Percentiles rank a stretch among this genome's conserved stretches.
These are phyloP conservation scores for Phytophthora pluvialis DNA, from an alignment of 352 stramenopile genomes.

Conservation along the genomic window DNA sequence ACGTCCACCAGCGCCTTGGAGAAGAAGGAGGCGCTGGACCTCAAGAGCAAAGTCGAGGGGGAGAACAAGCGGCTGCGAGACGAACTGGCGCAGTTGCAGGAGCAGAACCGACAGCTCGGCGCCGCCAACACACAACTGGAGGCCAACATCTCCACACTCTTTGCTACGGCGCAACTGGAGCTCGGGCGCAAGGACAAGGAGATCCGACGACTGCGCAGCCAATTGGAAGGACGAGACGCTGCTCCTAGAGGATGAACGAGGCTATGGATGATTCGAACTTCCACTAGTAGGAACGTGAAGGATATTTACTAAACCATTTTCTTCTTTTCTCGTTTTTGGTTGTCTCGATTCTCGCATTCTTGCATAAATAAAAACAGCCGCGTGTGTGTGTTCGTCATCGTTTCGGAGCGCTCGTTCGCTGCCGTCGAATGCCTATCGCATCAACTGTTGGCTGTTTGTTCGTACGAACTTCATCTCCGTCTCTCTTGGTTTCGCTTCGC, in stretches of 20 bases:
- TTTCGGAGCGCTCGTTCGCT: constrained; percentile 45
- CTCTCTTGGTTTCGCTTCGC: constrained; percentile 26
- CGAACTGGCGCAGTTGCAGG: constrained; percentile 72
- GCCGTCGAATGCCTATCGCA: constrained; percentile 47
- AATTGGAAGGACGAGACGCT: constrained; percentile 33
- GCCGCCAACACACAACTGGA: constrained; percentile 67
- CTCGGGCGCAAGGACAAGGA: constrained; percentile 81
- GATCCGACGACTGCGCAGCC: constrained; percentile 69
- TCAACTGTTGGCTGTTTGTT: constrained; percentile 47
- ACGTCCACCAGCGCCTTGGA: constrained; percentile 73
- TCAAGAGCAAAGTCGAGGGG: constrained; percentile 58
- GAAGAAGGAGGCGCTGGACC: constrained; percentile 66
- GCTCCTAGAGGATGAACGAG: constrained; percentile 9
- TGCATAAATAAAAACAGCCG: constrained; percentile 52
- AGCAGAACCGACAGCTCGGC: constrained; percentile 62
- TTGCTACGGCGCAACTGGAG: constrained; percentile 76
- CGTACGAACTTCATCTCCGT: constrained; percentile 43
- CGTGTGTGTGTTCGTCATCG: constrained; percentile 42
- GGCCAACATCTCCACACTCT: constrained; percentile 79
- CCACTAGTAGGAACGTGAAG: constrained; percentile 1
- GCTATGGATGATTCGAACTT: not conserved
- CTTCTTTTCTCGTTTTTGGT: constrained; percentile 32
- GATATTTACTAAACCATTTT: constrained; percentile 33
- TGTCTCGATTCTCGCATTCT: constrained; percentile 35
- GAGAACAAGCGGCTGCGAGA: constrained; percentile 57